A percentile compares a stretch with the other conserved stretches of the same genome.
These are phyloP conservation scores for Solanum paucissectum DNA, from an alignment of 257 asterid genomes.

Conservation along the genomic window DNA sequence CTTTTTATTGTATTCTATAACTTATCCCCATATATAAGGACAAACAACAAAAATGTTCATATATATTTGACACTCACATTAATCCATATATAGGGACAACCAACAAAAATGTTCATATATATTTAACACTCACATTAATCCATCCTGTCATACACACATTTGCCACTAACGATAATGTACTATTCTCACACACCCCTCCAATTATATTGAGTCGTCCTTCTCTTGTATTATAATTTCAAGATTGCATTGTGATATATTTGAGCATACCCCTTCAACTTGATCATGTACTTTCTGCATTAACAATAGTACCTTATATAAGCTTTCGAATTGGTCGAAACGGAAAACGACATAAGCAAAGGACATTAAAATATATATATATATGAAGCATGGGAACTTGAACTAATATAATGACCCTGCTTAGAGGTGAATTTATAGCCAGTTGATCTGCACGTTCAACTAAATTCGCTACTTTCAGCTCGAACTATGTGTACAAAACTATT, in stretches of 20 bases:
- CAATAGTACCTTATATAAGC: neutral
- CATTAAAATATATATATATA: neutral
- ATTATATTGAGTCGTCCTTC: neutral
- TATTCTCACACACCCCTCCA: neutral
- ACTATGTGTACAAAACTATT: neutral
- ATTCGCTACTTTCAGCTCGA: neutral
- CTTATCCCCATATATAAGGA: neutral
- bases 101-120: neutral
- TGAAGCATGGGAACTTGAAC: constrained; percentile 44
- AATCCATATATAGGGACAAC: neutral
- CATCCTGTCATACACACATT: neutral
- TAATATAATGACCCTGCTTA: neutral
- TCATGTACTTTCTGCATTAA: neutral
- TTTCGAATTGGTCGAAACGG: neutral
- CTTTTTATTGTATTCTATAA: neutral
- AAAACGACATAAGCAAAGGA: neutral
- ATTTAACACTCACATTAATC: neutral
- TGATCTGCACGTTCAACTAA: neutral
- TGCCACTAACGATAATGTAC: neutral
- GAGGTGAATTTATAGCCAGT: neutral
- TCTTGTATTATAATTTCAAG: neutral
- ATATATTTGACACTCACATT: neutral
- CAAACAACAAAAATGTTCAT: neutral
- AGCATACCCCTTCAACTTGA: neutral
- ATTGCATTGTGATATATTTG: neutral